These are phyloP conservation scores for Sophora flavescens DNA, from an alignment of 306 rosid species.

Conservation along the genomic window DNA sequence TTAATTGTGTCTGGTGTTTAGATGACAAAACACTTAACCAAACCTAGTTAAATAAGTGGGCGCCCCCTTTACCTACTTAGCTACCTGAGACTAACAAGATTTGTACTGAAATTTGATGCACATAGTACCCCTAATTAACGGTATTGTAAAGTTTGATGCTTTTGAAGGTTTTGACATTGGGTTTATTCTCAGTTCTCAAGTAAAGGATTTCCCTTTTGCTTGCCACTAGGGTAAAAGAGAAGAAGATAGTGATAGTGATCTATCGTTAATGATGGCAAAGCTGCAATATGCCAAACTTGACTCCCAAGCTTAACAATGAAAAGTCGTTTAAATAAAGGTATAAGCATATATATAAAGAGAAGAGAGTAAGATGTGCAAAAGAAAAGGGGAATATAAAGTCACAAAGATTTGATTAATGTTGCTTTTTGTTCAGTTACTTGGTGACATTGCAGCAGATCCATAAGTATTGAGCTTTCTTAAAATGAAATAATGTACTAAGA, in stretches of 20 bases:
- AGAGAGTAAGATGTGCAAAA: conserved; percentile 34
- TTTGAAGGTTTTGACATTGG: conserved; percentile 59
- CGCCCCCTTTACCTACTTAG: conserved; percentile 28
- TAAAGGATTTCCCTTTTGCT: conserved; percentile 68
- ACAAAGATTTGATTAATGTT: conserved; percentile 41
- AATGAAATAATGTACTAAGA: conserved; percentile 2
- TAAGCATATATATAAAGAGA: conserved; percentile 39
- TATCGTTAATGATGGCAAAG: conserved; percentile 51
- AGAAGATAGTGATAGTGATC: conserved; percentile 57
- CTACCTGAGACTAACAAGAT: conserved; percentile 16
- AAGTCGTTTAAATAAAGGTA: conserved; percentile 55
- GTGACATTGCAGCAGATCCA: conserved; percentile 28
- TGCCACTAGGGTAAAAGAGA: conserved; percentile 65
- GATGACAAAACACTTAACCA: conserved; percentile 28
- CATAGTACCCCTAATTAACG: conserved; percentile 35
- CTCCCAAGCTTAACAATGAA: conserved; percentile 52
- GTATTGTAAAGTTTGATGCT: conserved; percentile 38
- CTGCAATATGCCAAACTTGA: conserved; percentile 63
- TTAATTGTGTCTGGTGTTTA: conserved; percentile 14
- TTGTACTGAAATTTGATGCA: conserved; percentile 24
- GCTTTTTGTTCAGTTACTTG: conserved; percentile 29
- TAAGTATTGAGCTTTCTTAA: conserved; percentile 6
- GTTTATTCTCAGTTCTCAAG: conserved; percentile 54
- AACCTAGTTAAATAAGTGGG: conserved; percentile 15
- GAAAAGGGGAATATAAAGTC: conserved; percentile 51